phyloP scores from a whole-genome alignment of 169 alveolate species.

The Cryptosporidium andersoni region DNA sequence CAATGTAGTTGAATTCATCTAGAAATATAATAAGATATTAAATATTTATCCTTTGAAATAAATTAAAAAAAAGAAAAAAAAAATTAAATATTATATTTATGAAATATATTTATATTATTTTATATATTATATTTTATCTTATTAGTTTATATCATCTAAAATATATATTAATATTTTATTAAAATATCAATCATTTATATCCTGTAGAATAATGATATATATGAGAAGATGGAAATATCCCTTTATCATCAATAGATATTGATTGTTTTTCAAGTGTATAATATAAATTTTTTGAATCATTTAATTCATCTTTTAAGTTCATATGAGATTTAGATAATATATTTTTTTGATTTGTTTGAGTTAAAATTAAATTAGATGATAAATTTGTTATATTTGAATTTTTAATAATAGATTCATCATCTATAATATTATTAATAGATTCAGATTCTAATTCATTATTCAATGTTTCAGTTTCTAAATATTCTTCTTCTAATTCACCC shows the following conservation, averaged over 20 bases:
- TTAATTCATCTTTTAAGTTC: neutral
- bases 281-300: neutral
- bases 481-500: slow-evolving; percentile 36
- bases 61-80: neutral
- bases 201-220: neutral
- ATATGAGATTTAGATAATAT: neutral
- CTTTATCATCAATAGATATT: slow-evolving; percentile 5
- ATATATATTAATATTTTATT: neutral
- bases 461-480: neutral
- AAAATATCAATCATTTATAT: neutral
- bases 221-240: slow-evolving; percentile 41
- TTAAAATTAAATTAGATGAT: slow-evolving; percentile 11
- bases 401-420: neutral
- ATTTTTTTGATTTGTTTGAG: neutral
- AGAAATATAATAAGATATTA: slow-evolving; percentile 21
- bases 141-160: neutral
- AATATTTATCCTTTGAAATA: neutral
- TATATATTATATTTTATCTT: neutral
- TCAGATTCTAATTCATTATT: neutral
- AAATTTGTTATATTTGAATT: neutral
- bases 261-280: slow-evolving; percentile 13
- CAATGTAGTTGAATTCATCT: neutral
- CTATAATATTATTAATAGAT: neutral
- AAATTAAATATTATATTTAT: neutral
- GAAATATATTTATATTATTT: neutral